These are phyloP conservation scores for Saposhnikovia divaricata DNA, from an alignment of 129 eudicot genomes.

Conservation along the genomic window DNA sequence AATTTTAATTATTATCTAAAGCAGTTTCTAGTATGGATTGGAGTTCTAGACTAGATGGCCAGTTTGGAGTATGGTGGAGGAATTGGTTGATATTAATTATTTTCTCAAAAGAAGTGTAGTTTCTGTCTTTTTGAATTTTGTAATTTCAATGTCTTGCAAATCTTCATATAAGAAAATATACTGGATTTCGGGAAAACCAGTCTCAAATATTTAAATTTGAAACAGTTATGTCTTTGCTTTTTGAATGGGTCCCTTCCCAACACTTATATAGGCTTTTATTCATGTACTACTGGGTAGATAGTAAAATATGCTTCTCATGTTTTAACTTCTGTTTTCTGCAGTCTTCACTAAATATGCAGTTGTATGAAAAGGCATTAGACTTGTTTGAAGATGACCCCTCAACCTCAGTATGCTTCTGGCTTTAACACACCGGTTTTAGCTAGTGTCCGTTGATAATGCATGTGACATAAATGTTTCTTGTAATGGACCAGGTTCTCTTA, in stretches of 20 bases:
- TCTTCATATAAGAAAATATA: neutral
- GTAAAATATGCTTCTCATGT: constrained; percentile 8
- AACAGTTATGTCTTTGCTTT: neutral
- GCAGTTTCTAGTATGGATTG: neutral
- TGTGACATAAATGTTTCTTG: constrained; percentile 2
- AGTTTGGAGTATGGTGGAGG: neutral
- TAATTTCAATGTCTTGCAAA: neutral
- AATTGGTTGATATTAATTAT: neutral
- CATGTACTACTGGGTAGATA: neutral
- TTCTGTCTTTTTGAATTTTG: neutral
- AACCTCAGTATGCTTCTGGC: constrained; percentile 48
- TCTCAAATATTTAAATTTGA: neutral
- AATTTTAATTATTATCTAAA: neutral
- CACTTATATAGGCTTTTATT: neutral
- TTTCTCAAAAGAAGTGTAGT: neutral
- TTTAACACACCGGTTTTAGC: neutral
- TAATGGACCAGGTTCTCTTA: constrained; percentile 53
- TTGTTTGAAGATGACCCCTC: constrained; percentile 86
- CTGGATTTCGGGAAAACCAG: neutral
- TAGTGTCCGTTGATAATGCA: neutral
- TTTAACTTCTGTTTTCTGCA: constrained; percentile 21
- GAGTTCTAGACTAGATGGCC: neutral
- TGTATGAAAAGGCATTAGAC: constrained; percentile 83
- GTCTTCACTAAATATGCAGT: constrained; percentile 71
- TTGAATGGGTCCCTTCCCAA: neutral